Percentiles rank a stretch among this genome's conserved stretches.
These are phyloP conservation scores for Phytophthora ohioensis DNA, from an alignment of 352 stramenopile genomes.

Conservation along the genomic window DNA sequence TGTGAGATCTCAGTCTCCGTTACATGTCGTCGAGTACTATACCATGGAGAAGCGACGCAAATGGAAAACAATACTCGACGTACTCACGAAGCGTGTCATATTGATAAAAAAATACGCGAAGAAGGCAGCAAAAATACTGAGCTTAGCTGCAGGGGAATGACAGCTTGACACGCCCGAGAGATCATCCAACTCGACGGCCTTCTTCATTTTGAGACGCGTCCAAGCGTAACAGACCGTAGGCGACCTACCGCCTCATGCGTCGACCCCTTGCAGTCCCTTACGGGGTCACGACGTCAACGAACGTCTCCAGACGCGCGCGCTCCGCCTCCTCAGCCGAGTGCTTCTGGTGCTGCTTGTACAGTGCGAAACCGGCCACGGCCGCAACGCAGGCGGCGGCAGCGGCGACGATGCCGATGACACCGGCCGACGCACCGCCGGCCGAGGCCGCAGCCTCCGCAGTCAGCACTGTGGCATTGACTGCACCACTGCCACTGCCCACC, in stretches of 20 bases:
- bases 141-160: background rate
- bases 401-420: slow-evolving; percentile 29
- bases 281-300: slow-evolving; percentile 47
- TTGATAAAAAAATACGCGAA: slow-evolving; percentile 29
- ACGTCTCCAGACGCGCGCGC: slow-evolving; percentile 17
- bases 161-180: slow-evolving; percentile 6
- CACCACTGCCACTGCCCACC: slow-evolving; percentile 20
- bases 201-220: slow-evolving; percentile 36
- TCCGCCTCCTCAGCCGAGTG: slow-evolving; percentile 15
- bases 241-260: slow-evolving; percentile 25
- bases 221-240: slow-evolving; percentile 37
- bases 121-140: slow-evolving; percentile 19
- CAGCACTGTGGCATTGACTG: slow-evolving; percentile 17
- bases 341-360: slow-evolving; percentile 56
- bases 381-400: slow-evolving; percentile 36
- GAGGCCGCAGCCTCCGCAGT: slow-evolving; percentile 3
- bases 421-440: slow-evolving; percentile 17
- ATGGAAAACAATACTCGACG: slow-evolving; percentile 11
- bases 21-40: background rate
- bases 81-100: slow-evolving; percentile 1
- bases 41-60: background rate
- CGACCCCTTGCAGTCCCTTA: slow-evolving; percentile 15
- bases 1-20: slow-evolving; percentile 1
- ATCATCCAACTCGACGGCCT: slow-evolving; percentile 12
- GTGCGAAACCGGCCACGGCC: slow-evolving; percentile 35